Evolutionary conservation across 1,284 basidiomycete genomes (phyloP), one percentile per base, ranked within the genome.

Genomic region (Entoloma clypeatum): DNA sequence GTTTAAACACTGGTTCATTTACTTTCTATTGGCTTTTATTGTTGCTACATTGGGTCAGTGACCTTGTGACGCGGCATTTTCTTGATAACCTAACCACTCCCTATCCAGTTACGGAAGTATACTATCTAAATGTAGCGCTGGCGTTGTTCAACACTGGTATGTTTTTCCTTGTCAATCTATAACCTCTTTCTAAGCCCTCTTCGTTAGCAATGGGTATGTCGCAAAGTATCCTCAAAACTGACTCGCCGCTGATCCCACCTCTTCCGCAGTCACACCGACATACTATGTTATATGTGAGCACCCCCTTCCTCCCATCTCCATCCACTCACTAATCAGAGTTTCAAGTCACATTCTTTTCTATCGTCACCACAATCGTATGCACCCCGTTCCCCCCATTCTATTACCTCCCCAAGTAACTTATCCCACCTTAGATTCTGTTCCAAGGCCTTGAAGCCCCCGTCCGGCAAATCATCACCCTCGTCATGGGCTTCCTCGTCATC

Each of bases 71-170:
- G n/a, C 9, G 3, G 7, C 7, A 9, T 4, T 8, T 10, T 8
- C 2, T 25, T 25, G 4, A 14, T 9, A n/a, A n/a, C 24, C 10
- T 31, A 7, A 21, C 47, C 47, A n/a, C 50, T 24, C 7, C 11
- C 13, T n/a, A 10, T 43, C 31, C 62, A 81, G 83, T 94, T 39
- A 83, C 86, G 45, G 92, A 97, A 63, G 91, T 98, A 59, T 95
- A 90, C 67, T 98, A 93, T 66, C 76, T 98, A 50, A 99, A 98
- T 69, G 88, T 94, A 57, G 95, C 95, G 14, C 81, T 99, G 46
- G 95, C 94, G 54, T 70, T 97, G 30, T 98, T 94, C 75, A 97
- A 97, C 64, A 91, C 88, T 42, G 84, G 85, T 77, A 58, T 59
- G 74, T 65, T 33, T 35, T 31, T 24, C 14, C 27, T 38, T 29